Percentiles rank a stretch among this genome's conserved stretches.
Evolutionary conservation across 257 asterid genomes (phyloP).

Genomic region (Solanum phureja): DNA sequence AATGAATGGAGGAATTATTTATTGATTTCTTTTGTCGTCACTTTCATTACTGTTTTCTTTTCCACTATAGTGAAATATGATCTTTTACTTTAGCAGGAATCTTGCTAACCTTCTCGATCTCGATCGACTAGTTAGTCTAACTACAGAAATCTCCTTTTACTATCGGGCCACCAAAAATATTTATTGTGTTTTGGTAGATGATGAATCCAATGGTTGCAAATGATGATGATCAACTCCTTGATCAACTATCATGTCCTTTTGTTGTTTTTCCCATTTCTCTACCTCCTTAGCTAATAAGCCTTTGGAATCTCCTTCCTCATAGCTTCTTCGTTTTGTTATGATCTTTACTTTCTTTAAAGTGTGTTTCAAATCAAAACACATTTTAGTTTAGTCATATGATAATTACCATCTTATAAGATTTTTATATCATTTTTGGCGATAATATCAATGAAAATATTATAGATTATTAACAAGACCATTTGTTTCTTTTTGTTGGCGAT

Average conservation of each 20-base stretch:
- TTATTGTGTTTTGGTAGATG: not conserved
- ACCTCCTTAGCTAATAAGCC: not conserved
- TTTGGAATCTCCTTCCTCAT: not conserved
- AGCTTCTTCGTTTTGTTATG: not conserved
- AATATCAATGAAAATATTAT: not conserved
- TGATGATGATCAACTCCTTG: not conserved
- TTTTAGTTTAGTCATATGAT: not conserved
- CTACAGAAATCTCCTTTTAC: too few species aligned
- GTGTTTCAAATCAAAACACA: not conserved
- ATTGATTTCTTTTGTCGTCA: not conserved
- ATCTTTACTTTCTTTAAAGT: not conserved
- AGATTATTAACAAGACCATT: not conserved
- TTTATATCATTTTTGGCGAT: not conserved
- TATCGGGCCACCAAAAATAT: not conserved
- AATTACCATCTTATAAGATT: not conserved
- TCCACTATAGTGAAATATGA: too few species aligned
- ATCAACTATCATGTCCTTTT: not conserved
- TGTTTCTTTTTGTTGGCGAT: not conserved
- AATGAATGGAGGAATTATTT: not conserved
- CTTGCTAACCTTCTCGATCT: too few species aligned
- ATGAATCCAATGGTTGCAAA: not conserved
- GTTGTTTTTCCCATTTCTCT: not conserved
- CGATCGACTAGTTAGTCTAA: too few species aligned
- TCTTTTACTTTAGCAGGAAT: too few species aligned
- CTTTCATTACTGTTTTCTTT: not conserved